Evolutionary conservation across 2,329 filamentous ascomycete genomes (phyloP).

Genomic region (Colletotrichum plurivorum): DNA sequence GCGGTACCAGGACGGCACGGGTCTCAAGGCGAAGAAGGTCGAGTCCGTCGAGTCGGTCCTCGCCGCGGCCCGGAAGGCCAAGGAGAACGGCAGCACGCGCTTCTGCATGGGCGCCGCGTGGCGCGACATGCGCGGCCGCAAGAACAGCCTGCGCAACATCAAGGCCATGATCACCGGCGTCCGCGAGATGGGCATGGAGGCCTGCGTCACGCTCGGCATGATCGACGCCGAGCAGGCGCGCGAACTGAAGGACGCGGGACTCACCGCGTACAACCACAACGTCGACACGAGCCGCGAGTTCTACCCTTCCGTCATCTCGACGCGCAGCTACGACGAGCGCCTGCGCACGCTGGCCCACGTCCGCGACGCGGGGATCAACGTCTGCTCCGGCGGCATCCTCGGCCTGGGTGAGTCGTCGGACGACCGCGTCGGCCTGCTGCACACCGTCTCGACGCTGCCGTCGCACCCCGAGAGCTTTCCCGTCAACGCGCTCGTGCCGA

Average conservation of each 20-base stretch:
- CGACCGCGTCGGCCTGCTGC: slow-evolving; percentile 86
- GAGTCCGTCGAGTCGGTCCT: slow-evolving; percentile 86
- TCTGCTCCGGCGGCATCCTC: slow-evolving; percentile 91
- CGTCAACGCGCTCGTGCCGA: slow-evolving; percentile 91
- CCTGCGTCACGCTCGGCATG: slow-evolving; percentile 95
- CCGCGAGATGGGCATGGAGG: slow-evolving; percentile 86
- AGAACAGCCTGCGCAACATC: slow-evolving; percentile 86
- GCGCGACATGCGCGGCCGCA: slow-evolving; percentile 93
- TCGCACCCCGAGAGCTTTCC: slow-evolving; percentile 91
- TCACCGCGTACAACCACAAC: slow-evolving; percentile 97
- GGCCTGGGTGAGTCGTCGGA: slow-evolving; percentile 84
- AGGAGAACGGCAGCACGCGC: slow-evolving; percentile 86
- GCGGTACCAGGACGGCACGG: slow-evolving; percentile 81
- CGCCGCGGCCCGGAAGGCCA: slow-evolving; percentile 81
- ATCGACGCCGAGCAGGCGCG: slow-evolving; percentile 85
- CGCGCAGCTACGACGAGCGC: slow-evolving; percentile 88
- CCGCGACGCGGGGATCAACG: slow-evolving; percentile 87
- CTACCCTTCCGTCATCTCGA: slow-evolving; percentile 89
- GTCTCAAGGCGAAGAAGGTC: slow-evolving; percentile 84
- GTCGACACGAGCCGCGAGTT: slow-evolving; percentile 91
- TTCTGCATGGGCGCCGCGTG: slow-evolving; percentile 98
- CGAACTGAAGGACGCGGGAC: slow-evolving; percentile 85
- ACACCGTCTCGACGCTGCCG: slow-evolving; percentile 86
- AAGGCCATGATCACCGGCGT: slow-evolving; percentile 89
- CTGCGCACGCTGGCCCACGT: slow-evolving; percentile 85